Evolutionary conservation across 2,329 filamentous ascomycete genomes (phyloP), one percentile per base, ranked within the genome.

Genomic region (Boeremia lycopersici): DNA sequence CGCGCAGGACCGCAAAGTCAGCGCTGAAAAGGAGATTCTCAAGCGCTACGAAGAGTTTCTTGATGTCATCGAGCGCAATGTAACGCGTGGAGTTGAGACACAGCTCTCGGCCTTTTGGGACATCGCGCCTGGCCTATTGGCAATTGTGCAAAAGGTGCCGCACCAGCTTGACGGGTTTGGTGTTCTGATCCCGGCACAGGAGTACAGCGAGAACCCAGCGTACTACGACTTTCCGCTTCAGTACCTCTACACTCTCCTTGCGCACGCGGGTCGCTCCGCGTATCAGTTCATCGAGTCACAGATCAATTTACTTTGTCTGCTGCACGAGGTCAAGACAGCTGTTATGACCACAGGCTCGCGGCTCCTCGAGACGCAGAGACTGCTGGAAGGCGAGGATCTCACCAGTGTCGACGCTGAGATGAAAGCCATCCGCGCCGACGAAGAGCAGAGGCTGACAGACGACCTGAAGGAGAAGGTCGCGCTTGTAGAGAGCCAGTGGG

Each of bases 91-190:
- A 13, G 91, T 98, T 10, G 92, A 97, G 72, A 85, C 91, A 50
- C 95, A 98, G 76, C 83, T 97, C 2, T 93, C 89, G 9, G 93
- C 93, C 0, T 99, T 98, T 74, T 99, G 95, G 95, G 95, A 99
- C 70, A 96, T 98, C 67, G 93, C 93, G 1, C 95, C 95, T 2
- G 86, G 88, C 3, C 82, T 99, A 0, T 82, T 89, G 25, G 83
- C 87, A 13, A 80, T 98, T 41, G 83, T 96, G 10, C 90, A 96
- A 56, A 89, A 89, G 66, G 87, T 97, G 19, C 93, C 92, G 0
- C 72, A 76, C 1, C 76, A 82, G n/a, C 71, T 84, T 25, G 64
- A 70, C 3, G 77, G 77, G 1, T 92, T 96, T 74, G 80, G 85
- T 19, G 84, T 96, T 42, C 84, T 89, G 64, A 92, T 98, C 40